phyloP scores from a whole-genome alignment of 176 grass and related monocot genomes.

The Musa schizocarpa region DNA sequence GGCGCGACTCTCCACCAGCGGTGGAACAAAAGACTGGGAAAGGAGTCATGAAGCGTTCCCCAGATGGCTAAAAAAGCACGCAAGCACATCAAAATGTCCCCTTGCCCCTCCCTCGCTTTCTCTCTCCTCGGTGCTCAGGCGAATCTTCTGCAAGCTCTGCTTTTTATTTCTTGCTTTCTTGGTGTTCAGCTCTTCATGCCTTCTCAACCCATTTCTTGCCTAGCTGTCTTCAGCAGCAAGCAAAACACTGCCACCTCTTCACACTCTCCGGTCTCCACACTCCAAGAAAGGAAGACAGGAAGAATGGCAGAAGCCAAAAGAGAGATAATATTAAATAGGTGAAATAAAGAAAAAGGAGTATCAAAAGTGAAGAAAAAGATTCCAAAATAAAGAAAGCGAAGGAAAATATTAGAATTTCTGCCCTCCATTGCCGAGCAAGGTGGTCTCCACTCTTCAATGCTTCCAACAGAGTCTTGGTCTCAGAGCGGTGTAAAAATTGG shows the following conservation, averaged over 20 bases:
- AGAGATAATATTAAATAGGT: not conserved
- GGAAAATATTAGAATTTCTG: not conserved
- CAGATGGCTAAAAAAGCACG: not conserved
- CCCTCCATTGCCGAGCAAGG: not conserved
- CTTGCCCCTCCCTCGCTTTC: not conserved
- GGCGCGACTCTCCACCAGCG: not conserved
- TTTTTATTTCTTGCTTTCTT: not conserved
- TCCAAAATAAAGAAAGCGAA: not conserved
- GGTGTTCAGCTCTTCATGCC: not conserved
- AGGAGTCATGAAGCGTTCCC: not conserved
- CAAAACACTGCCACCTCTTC: not conserved
- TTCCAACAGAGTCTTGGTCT: not conserved
- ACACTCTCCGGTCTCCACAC: not conserved
- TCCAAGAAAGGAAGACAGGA: not conserved
- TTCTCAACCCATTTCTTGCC: not conserved
- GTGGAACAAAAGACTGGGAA: not conserved
- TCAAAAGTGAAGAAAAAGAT: not conserved
- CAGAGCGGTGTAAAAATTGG: not conserved
- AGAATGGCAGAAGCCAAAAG: not conserved
- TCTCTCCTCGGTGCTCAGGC: not conserved
- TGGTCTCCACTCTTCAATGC: not conserved
- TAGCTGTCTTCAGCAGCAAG: not conserved
- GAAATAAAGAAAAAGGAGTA: not conserved
- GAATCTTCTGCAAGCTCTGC: not conserved
- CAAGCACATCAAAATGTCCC: conserved; percentile 1